Conservation (phyloP, 2,329 filamentous ascomycete species). For the Neopestalotiopsis clavispora region DNA sequence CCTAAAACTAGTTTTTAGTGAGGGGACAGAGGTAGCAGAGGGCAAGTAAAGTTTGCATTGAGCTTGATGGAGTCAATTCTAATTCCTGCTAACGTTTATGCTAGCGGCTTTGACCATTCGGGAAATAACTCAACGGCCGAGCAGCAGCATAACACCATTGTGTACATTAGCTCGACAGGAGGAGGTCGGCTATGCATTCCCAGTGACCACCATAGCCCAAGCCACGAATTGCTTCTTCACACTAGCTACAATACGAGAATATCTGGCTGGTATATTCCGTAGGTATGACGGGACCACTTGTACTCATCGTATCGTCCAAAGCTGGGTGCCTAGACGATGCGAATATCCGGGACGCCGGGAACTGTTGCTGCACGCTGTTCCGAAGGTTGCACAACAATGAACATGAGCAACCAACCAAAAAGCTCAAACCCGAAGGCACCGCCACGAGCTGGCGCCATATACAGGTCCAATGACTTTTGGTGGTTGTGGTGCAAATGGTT, state of each 20-base stretch:
- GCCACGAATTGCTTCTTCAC: neutral
- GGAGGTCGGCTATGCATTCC: neutral
- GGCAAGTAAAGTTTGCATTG: neutral
- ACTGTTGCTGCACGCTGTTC: neutral
- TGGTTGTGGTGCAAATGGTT: neutral
- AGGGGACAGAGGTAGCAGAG: neutral
- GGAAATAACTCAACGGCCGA: neutral
- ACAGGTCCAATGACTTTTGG: neutral
- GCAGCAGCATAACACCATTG: neutral
- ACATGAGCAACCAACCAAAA: too few relatives aligned
- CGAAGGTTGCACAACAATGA: neutral
- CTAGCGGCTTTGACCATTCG: neutral
- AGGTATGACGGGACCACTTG: neutral
- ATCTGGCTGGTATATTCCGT: neutral
- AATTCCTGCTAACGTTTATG: constrained; percentile 3
- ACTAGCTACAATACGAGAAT: neutral
- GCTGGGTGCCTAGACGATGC: neutral
- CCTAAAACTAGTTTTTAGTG: neutral
- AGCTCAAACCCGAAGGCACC: neutral
- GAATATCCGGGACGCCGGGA: neutral
- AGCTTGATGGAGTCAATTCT: constrained; percentile 1
- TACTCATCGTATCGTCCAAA: neutral
- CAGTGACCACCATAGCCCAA: neutral
- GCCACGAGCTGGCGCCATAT: neutral
- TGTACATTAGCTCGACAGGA: neutral